These are phyloP conservation scores for Orbilia javanica DNA, from an alignment of 2,329 filamentous ascomycete species.

Conservation along the genomic window DNA sequence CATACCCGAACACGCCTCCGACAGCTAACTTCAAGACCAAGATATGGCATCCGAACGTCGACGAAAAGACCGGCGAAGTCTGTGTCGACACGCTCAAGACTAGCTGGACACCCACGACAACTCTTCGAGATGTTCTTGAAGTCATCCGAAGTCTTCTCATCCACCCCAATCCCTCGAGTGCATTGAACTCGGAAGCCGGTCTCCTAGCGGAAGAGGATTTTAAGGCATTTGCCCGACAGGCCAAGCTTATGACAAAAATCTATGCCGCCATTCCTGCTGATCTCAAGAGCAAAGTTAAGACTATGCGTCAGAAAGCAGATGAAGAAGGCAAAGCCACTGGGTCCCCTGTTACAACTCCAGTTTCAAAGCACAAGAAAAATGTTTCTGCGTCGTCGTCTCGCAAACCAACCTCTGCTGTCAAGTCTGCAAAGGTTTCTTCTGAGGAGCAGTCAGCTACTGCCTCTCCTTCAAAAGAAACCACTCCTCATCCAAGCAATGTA, in stretches of 20 bases:
- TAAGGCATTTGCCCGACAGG: constrained; percentile 60
- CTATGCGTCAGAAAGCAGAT: constrained; percentile 60
- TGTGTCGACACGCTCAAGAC: constrained; percentile 62
- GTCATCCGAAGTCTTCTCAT: constrained; percentile 62
- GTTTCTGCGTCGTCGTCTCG: constrained; percentile 40
- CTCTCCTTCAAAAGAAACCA: constrained; percentile 21
- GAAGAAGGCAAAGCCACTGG: constrained; percentile 44
- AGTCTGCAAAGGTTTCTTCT: constrained; percentile 24
- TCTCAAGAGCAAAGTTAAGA: constrained; percentile 59
- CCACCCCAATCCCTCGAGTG: constrained; percentile 61
- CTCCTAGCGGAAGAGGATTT: constrained; percentile 61
- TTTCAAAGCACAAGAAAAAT: constrained; percentile 50
- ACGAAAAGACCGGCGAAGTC: constrained; percentile 61
- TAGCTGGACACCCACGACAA: constrained; percentile 61
- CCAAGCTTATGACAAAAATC: constrained; percentile 61
- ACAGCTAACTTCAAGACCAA: constrained; percentile 62
- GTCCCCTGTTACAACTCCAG: constrained; percentile 2
- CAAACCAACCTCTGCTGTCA: constrained; percentile 37
- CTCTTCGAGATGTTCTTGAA: constrained; percentile 60
- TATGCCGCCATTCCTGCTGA: constrained; percentile 60
- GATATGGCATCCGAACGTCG: constrained; percentile 62
- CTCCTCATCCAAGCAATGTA: constrained; percentile 36
- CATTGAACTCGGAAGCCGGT: constrained; percentile 62
- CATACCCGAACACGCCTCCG: constrained; percentile 60
- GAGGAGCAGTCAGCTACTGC: constrained; percentile 37